Evolutionary conservation across 768 basidiomycete genomes (phyloP).

Genomic region (Lactarius hatsudake): DNA sequence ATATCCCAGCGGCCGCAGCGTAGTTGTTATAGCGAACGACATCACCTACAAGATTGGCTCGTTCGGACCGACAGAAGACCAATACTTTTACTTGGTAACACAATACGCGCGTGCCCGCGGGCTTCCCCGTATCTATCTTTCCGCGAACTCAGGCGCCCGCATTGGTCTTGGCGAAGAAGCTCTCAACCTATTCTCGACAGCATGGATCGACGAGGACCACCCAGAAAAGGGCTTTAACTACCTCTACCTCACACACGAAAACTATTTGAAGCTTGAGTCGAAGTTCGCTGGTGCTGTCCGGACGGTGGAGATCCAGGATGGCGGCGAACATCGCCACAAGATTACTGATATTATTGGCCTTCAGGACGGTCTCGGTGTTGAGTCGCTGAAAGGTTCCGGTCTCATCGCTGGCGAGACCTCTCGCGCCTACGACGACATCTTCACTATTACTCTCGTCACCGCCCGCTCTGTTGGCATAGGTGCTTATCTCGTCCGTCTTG

Average conservation of each 20-base stretch:
- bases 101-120: slow-evolving; percentile 88
- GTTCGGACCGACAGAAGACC: slow-evolving; percentile 93
- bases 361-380: slow-evolving; percentile 97
- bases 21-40: slow-evolving; percentile 93
- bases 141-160: slow-evolving; percentile 97
- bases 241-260: slow-evolving; percentile 92
- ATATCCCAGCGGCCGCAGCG: slow-evolving; percentile 81
- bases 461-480: slow-evolving; percentile 99
- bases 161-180: slow-evolving; percentile 94
- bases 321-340: slow-evolving; percentile 87
- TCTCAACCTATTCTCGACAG: slow-evolving; percentile 81
- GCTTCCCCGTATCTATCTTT: slow-evolving; percentile 93
- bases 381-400: slow-evolving; percentile 93
- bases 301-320: slow-evolving; percentile 79
- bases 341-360: slow-evolving; percentile 95
- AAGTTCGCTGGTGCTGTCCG: slow-evolving; percentile 76
- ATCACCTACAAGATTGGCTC: slow-evolving; percentile 99
- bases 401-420: slow-evolving; percentile 98
- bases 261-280: slow-evolving; percentile 84
- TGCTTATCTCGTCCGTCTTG: slow-evolving; percentile 96
- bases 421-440: slow-evolving; percentile 98
- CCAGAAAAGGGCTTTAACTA: slow-evolving; percentile 97
- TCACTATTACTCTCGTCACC: slow-evolving; percentile 98
- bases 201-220: slow-evolving; percentile 77
- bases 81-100: slow-evolving; percentile 94